Evolutionary conservation across 768 basidiomycete species (phyloP).

Genomic region (Leucocoprinus birnbaumii): DNA sequence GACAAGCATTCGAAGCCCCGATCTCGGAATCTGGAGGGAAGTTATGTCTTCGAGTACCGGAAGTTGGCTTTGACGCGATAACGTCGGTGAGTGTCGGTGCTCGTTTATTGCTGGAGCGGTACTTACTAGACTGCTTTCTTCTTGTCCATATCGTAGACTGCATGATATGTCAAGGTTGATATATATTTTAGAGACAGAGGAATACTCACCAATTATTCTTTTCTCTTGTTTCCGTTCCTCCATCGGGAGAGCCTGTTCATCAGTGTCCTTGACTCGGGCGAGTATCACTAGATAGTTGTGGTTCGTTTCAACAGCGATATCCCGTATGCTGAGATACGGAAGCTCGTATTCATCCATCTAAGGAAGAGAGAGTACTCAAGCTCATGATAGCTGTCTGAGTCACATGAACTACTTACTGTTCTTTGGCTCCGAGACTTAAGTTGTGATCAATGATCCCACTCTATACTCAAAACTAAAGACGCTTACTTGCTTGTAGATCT

Average conservation of each 20-base stretch:
- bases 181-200: neutral
- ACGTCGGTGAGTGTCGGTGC: neutral
- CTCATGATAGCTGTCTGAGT: neutral
- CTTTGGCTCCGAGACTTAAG: constrained; percentile 2
- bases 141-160: constrained; percentile 7
- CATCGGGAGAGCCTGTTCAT: neutral
- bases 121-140: constrained; percentile 3
- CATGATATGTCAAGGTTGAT: neutral
- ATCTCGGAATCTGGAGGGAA: constrained; percentile 2
- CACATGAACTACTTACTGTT: neutral
- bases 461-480: neutral
- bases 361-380: neutral
- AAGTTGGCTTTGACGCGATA: neutral
- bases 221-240: constrained; percentile 1
- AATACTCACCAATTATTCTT: constrained; percentile 1
- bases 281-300: constrained; percentile 5
- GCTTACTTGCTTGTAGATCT: constrained; percentile 2
- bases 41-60: neutral
- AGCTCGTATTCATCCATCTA: constrained; percentile 4
- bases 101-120: no score
- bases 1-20: constrained; percentile 3
- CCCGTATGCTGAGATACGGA: neutral
- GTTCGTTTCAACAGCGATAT: constrained; percentile 2
- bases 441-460: neutral
- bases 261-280: neutral